Base-by-base conservation (phyloP, 768 basidiomycete species). In the Cystobasidium onofrii region DNA sequence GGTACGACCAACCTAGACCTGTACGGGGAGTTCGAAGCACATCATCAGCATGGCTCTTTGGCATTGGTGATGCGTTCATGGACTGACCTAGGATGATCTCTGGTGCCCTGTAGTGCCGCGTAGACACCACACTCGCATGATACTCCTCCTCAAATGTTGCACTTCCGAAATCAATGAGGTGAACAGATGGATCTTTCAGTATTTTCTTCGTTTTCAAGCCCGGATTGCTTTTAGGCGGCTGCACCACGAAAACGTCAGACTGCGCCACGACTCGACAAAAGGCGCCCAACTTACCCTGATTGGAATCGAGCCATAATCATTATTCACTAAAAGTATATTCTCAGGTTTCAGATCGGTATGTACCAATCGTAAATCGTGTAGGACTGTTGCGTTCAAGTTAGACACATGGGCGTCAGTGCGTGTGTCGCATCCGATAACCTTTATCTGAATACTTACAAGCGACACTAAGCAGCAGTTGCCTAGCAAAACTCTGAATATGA, bases 341-440 rank as follows among this genome's bases (percentile, higher is more conserved):
- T 99, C 96, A 36, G 96, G 96, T 82, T 99, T 99, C 66, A 99
- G 86, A 84, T 99, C 96, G 43, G 96, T 99, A 82, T 99, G 96
- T 75, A 98, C 89, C 75, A 98, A 85, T 78, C 89, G 88, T 60
- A 93, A 85, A 75, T 90, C 87, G 79, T 99, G 96, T 43, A 96
- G 83, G 83, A 96, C 95, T 98, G 77, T 1, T 52, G 27, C 18
- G 52, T 6, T 6, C 52, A 60, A 60, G 27, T 15, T 41, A 64
- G 76, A 44, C 61, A 46, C 34, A 18, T n/a, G n/a, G n/a, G n/a
- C n/a, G n/a, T n/a, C n/a, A n/a, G n/a, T n/a, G n/a, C n/a, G n/a
- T n/a, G n/a, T n/a, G n/a, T n/a, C n/a, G n/a, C n/a, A n/a, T n/a
- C n/a, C n/a, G n/a, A n/a, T n/a, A n/a, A n/a, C n/a, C n/a, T n/a